Base-by-base conservation (phyloP, 441 rosid species). In the Euphorbia schlechtendalii region DNA sequence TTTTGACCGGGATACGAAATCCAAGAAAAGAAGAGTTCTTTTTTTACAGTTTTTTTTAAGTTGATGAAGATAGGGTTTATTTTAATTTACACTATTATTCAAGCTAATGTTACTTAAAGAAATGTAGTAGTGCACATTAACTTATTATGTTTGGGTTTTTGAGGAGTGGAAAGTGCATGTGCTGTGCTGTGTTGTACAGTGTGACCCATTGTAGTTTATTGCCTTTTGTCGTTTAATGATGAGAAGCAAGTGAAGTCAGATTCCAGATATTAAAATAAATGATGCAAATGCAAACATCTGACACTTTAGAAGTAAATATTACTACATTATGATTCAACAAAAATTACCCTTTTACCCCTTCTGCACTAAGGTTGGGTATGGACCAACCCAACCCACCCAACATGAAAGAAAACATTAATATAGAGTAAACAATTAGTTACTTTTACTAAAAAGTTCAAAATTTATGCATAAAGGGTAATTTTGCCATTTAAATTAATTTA, bases 171-270 rank as follows among this genome's bases (percentile, higher is more conserved):
- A 30, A 28, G 58, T 36, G 69, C 84, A 78, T 75, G 78, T 80
- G 83, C 77, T 54, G 78, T 80, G 81, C 77, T 54, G 45, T 34
- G 66, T 49, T 65, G 32, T 36, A 56, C 18, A 51, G 54, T 20
- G 13, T 64, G 74, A 72, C 79, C 71, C 59, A 65, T 46, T 58
- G 14, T 54, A 32, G 17, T 69, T 61, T 70, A 36, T 48, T 43
- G 63, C 60, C 60, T 60, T 71, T 76, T 82, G 86, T 81, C 79
- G 73, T 84, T 68, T 73, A 63, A 63, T 67, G 67, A 41, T 38
- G 56, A 66, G 67, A 52, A 38, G n/a, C 11, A 56, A 69, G 52
- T 59, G 74, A 63, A 70, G 61, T 65, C 67, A 75, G 83, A 82
- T 83, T 78, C 88, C 80, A 61, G 32, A 40, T 62, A 58, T 61